phyloP scores from a whole-genome alignment of 345 rosid species.

The Erysimum cheiranthoides region DNA sequence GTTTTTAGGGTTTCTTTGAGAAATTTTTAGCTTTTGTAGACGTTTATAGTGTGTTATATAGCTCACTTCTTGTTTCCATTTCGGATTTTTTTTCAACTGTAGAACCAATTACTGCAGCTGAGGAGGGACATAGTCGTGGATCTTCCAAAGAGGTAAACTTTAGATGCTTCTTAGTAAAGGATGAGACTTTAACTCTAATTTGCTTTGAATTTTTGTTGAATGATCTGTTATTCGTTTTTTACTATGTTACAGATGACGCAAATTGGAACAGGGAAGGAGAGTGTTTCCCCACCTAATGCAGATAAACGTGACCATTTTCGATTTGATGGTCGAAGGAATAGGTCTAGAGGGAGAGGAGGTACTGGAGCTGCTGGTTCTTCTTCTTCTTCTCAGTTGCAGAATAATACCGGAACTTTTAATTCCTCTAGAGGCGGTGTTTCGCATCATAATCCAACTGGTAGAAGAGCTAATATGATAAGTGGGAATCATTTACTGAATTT shows the following conservation, averaged over 20 bases:
- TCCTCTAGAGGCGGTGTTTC: slow-evolving; percentile 51
- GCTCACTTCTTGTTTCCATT: slow-evolving; percentile 7
- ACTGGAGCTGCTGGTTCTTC: slow-evolving; percentile 42
- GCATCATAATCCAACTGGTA: slow-evolving; percentile 61
- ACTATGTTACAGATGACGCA: slow-evolving; percentile 62
- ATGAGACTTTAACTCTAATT: neutral
- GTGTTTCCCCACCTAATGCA: slow-evolving; percentile 46
- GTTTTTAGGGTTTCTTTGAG: slow-evolving; percentile 5
- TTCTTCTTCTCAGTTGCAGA: slow-evolving; percentile 50
- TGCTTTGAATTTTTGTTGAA: neutral
- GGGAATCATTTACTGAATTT: slow-evolving; percentile 93
- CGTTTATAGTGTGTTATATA: neutral
- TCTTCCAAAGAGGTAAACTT: slow-evolving; percentile 39
- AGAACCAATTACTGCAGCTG: slow-evolving; percentile 40
- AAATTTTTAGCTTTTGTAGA: neutral
- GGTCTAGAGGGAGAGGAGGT: slow-evolving; percentile 59
- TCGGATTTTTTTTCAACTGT: neutral
- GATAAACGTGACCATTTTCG: slow-evolving; percentile 40
- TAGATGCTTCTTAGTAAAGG: neutral
- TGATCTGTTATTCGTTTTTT: neutral
- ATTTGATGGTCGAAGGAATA: slow-evolving; percentile 48
- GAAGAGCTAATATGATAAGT: slow-evolving; percentile 68
- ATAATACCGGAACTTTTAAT: slow-evolving; percentile 44
- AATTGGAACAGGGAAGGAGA: slow-evolving; percentile 44
- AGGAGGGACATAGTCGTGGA: slow-evolving; percentile 37